Evolutionary conservation across 495 filamentous ascomycete species (phyloP), one percentile per base, ranked within the genome.

Genomic region (Neurospora terricola): DNA sequence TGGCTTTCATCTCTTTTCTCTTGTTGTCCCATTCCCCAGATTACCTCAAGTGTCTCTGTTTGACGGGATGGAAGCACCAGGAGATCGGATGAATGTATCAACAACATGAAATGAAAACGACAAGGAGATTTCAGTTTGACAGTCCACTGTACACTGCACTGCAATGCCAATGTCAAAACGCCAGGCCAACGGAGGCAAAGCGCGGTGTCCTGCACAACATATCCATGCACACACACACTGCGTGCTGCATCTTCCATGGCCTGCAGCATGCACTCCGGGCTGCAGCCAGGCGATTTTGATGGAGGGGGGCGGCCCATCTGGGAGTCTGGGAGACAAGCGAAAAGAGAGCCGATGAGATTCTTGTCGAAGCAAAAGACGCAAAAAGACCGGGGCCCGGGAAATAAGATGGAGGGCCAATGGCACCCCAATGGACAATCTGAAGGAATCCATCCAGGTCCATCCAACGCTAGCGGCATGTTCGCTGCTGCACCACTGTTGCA

Each of bases 81-180:
- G 27, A 66, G 54, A 66, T 66, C 12, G 54, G 54, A 66, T 34
- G 54, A 66, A 66, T 0, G 23, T 14, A 30, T 14, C 54, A 30
- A 30, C 23, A 59, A 12, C n/a, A 54, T 11, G 10, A 23, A 23
- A 4, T 54, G 18, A 43, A 43, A 43, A 43, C 45, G 18, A 4
- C n/a, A 23, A 54, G 4, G 48, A 59, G 23, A 59, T 59, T 59
- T 30, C 48, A 59, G 48, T 59, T 59, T 59, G 23, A 68, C 36
- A 70, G 30, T 38, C 59, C 72, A 66, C 6, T 59, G 7, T 11
- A 12, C n/a, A 42, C 72, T 38, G 42, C n/a, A 70, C 18, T 45
- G 72, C 16, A 69, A 40, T 54, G 66, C 66, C 71, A 69, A 34
- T 70, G 71, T 73, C 71, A 69, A 74, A 74, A 76, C 74, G 74